Evolutionary conservation across 2,329 filamentous ascomycete species (phyloP).

Genomic region (Apiospora phragmitis): DNA sequence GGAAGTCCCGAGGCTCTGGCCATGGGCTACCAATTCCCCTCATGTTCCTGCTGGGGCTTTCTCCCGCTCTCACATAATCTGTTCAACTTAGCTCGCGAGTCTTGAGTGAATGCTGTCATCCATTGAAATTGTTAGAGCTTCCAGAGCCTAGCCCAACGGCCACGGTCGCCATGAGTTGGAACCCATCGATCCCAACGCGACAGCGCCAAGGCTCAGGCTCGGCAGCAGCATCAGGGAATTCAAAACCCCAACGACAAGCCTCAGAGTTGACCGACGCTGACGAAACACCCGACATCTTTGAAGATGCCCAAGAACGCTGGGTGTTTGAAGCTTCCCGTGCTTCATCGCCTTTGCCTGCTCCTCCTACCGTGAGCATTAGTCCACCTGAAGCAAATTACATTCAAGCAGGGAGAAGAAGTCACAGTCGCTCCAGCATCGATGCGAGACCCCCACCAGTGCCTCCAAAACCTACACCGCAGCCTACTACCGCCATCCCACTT

Average conservation of each 20-base stretch:
- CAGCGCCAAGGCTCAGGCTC: not conserved
- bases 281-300: not conserved
- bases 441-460: not conserved
- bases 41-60: not conserved
- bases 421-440: not conserved
- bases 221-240: not conserved
- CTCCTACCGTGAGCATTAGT: not conserved
- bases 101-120: not conserved
- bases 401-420: not conserved
- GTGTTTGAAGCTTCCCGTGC: not conserved
- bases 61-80: not conserved
- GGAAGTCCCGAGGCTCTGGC: not conserved
- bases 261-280: conserved; percentile 8
- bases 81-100: not conserved
- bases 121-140: not conserved
- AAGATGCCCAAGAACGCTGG: conserved; percentile 8
- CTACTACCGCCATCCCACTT: not conserved
- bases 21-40: not conserved
- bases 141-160: not conserved
- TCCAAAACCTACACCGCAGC: not conserved
- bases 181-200: not conserved
- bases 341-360: not conserved
- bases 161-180: not conserved
- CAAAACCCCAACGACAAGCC: not conserved
- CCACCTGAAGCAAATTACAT: not conserved